Conservation (phyloP, 495 filamentous ascomycete species). For the Penicillium cosmopolitanum region DNA sequence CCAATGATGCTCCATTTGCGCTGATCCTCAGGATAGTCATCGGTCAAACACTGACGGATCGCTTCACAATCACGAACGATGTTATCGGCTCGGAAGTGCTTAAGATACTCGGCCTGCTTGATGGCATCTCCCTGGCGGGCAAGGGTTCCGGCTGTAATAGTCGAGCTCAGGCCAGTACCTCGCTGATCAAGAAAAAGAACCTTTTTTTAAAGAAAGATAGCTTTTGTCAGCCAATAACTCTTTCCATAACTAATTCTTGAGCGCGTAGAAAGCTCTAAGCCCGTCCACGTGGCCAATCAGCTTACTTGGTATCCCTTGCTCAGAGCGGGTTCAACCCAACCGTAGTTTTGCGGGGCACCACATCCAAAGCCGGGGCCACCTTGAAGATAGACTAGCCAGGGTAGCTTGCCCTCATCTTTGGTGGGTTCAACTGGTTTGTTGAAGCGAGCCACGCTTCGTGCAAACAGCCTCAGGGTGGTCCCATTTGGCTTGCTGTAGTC, state of each 20-base stretch:
- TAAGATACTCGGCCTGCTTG: slow-evolving; percentile 78
- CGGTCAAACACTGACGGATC: slow-evolving; percentile 71
- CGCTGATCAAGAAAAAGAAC: slow-evolving; percentile 86
- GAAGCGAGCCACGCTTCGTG: slow-evolving; percentile 66
- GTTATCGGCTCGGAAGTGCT: slow-evolving; percentile 85
- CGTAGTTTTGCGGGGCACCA: slow-evolving; percentile 68
- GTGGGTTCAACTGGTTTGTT: slow-evolving; percentile 62
- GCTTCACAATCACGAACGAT: slow-evolving; percentile 90
- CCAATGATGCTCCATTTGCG: slow-evolving; percentile 84
- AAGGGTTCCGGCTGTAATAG: slow-evolving; percentile 72
- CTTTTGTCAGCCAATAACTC: background rate
- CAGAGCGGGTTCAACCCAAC: slow-evolving; percentile 68
- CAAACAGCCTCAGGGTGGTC: slow-evolving; percentile 74
- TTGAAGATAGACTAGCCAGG: slow-evolving; percentile 69
- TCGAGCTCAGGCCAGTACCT: slow-evolving; percentile 82
- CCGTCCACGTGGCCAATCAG: slow-evolving; percentile 1
- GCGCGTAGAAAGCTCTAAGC: background rate
- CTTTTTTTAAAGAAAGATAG: slow-evolving; percentile 35
- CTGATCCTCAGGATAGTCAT: slow-evolving; percentile 68
- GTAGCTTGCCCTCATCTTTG: slow-evolving; percentile 55
- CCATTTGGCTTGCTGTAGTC: slow-evolving; percentile 68
- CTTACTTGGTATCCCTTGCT: slow-evolving; percentile 75
- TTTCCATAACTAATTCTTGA: background rate
- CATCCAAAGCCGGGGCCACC: slow-evolving; percentile 82
- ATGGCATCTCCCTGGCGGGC: slow-evolving; percentile 62